phyloP scores from a whole-genome alignment of 2,329 filamentous ascomycete genomes.

The Grosmannia serpens region DNA sequence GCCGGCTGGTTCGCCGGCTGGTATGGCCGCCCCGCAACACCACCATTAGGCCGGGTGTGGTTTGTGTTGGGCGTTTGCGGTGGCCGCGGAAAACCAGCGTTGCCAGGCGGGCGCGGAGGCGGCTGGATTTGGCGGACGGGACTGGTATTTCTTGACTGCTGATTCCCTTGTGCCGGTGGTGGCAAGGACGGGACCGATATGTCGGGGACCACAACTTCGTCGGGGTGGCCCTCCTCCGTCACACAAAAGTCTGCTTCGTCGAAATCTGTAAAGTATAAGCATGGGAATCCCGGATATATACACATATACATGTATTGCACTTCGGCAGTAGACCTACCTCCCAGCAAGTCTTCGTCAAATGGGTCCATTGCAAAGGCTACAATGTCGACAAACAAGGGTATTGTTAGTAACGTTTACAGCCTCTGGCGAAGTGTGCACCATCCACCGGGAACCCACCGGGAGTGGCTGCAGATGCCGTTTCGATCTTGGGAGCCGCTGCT shows the following conservation, averaged over 20 bases:
- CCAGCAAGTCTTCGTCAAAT: constrained; percentile 33
- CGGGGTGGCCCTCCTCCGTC: constrained; percentile 57
- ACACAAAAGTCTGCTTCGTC: constrained; percentile 69
- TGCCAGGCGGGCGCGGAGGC: constrained; percentile 2
- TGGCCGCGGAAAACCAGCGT: constrained; percentile 3
- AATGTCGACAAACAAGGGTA: not conserved
- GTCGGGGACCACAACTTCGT: constrained; percentile 56
- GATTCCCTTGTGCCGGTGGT: constrained; percentile 10
- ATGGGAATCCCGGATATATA: not conserved
- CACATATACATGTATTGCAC: not conserved
- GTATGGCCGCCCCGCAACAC: not conserved
- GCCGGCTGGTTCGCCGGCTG: constrained; percentile 4
- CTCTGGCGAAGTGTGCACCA: not conserved
- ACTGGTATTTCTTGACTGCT: constrained; percentile 12
- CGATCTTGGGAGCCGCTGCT: not conserved
- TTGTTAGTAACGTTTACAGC: not conserved
- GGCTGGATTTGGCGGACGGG: constrained; percentile 13
- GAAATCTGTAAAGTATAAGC: constrained; percentile 42
- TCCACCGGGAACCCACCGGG: not conserved
- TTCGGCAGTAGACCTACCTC: constrained; percentile 24
- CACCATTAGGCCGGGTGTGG: constrained; percentile 1
- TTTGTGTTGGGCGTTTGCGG: constrained; percentile 8
- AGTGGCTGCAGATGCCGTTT: not conserved
- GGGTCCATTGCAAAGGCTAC: constrained; percentile 15
- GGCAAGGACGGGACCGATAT: constrained; percentile 10